phyloP scores from a whole-genome alignment of 176 grass and related monocot species.

The Paspalum notatum region DNA sequence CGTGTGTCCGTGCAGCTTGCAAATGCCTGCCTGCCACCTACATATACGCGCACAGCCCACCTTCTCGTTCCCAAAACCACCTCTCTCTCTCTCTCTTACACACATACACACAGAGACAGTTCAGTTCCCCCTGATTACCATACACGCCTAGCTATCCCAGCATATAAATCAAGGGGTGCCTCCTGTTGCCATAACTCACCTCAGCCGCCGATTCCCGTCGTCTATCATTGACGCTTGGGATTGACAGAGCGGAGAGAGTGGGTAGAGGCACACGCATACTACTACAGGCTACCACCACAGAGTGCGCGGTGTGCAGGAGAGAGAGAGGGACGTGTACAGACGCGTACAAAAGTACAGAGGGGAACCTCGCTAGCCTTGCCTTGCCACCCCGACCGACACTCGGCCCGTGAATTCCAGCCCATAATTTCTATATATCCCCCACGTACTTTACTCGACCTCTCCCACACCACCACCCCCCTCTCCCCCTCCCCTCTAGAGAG shows the following conservation, averaged over 20 bases:
- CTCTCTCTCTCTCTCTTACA: too few relatives aligned
- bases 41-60: constrained; percentile 36
- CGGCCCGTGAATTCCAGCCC: constrained; percentile 27
- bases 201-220: background rate
- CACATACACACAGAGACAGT: background rate
- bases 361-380: background rate
- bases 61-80: background rate
- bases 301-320: background rate
- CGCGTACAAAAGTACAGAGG: constrained; percentile 36
- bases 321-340: background rate
- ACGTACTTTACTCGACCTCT: constrained; percentile 48
- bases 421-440: constrained; percentile 64
- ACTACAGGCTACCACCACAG: too few relatives aligned
- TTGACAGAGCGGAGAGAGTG: background rate
- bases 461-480: background rate
- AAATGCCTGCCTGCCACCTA: constrained; percentile 33
- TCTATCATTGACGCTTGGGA: too few relatives aligned
- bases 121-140: background rate
- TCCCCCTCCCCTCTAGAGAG: background rate
- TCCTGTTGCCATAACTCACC: background rate
- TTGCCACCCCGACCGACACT: constrained; percentile 50
- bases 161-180: background rate
- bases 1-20: background rate
- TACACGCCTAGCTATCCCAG: too few relatives aligned
- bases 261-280: background rate